Evolutionary conservation across 305 asterid species (phyloP), one percentile per base, ranked within the genome.

Genomic region (Andrographis paniculata): DNA sequence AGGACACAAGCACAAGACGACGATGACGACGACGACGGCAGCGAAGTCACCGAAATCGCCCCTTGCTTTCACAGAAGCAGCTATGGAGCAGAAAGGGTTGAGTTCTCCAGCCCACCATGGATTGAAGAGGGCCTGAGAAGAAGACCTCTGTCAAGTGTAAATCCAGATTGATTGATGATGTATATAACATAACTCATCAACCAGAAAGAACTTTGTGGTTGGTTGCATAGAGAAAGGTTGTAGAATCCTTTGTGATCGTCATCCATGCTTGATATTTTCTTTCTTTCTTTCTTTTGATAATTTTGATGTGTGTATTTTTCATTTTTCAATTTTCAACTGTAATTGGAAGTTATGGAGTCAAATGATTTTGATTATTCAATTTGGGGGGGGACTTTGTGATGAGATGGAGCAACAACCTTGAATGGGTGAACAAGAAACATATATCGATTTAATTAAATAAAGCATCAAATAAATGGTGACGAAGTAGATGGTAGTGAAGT

Each of bases 21-120:
- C n/a, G n/a, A n/a, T n/a, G n/a, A n/a, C n/a, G n/a, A n/a, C n/a
- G n/a, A n/a, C n/a, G n/a, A n/a, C n/a, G n/a, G n/a, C n/a, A 27
- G 45, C 55, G 1, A 72, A 50, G 35, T 69, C 67, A 13, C 67
- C 74, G 0, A 59, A 42, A 23, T 71, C 72, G 8, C 71, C 71
- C 0, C 59, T 65, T 20, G 14, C 72, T 30, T 61, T 61, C 47
- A 42, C 74, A 1, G 74, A 73, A 33, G 61, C 27, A 9, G 64
- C 67, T 8, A 18, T 52, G 46, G 48, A 51, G 17, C 52, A 64
- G 36, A 50, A 52, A 24, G 54, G 66, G 27, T 37, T 58, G 28
- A 60, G 61, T 61, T 65, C 74, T 6, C 77, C 75, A 16, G 18
- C 61, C 37, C 69, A 44, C 33, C 55, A 39, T 10, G 56, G 52